Evolutionary conservation across 345 rosid genomes (phyloP).

Genomic region (Euphorbia peplus): DNA sequence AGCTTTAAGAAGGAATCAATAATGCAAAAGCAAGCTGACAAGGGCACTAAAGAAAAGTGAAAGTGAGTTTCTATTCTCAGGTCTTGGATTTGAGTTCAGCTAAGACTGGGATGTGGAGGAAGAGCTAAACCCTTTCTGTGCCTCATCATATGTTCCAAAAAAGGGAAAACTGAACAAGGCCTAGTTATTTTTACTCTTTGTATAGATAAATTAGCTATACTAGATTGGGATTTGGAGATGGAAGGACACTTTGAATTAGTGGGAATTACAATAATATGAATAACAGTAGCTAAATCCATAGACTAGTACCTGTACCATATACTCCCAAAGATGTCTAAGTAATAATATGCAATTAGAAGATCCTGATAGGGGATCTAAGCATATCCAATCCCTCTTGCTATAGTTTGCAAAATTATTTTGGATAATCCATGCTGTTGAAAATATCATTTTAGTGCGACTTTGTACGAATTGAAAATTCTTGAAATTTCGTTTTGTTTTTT

Average conservation of each 20-base stretch:
- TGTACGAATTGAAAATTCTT: slow-evolving; percentile 5
- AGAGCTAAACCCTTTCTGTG: no score
- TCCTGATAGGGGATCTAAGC: not conserved
- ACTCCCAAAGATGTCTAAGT: not conserved
- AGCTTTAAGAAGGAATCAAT: not conserved
- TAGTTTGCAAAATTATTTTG: not conserved
- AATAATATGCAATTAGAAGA: not conserved
- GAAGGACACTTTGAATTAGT: not conserved
- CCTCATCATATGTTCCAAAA: no score
- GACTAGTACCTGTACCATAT: not conserved
- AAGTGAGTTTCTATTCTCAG: no score
- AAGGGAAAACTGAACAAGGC: not conserved
- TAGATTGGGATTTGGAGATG: not conserved
- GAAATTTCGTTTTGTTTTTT: not conserved
- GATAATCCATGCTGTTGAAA: not conserved
- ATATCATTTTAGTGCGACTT: not conserved
- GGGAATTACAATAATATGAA: not conserved
- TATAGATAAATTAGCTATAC: not conserved
- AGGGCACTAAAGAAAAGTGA: no score
- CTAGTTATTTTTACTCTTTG: not conserved
- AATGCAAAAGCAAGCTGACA: not conserved
- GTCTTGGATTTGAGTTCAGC: no score
- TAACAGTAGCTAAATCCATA: not conserved
- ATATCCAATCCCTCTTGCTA: not conserved
- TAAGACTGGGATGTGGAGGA: no score